Conservation (phyloP, 1,139 yeast species). For the Candida sp. region DNA sequence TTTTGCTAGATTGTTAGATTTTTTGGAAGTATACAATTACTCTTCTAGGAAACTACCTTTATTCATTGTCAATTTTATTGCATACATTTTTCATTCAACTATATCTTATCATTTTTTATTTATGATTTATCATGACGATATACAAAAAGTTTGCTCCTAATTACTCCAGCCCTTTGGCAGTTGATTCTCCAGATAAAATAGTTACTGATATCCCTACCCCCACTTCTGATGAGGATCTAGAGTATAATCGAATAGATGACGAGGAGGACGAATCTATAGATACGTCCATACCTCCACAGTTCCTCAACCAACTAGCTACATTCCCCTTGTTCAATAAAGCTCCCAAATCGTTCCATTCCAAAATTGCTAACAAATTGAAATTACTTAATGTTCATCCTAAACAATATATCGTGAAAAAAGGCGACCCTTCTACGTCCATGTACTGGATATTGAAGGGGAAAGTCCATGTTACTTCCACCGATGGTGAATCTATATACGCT, state of each 20-base stretch:
- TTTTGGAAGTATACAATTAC: too few species aligned
- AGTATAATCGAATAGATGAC: conserved; percentile 5
- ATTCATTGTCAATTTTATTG: too few species aligned
- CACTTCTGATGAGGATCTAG: conserved; percentile 3
- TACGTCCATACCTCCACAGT: conserved; percentile 43
- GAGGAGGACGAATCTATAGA: conserved; percentile 2
- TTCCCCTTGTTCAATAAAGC: conserved; percentile 66
- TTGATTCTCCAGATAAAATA: background rate
- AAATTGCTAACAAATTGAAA: conserved; percentile 55
- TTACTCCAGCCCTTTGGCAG: background rate
- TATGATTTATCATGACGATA: background rate
- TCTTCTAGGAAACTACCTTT: too few species aligned
- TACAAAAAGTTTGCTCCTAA: conserved; percentile 3
- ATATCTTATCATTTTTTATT: background rate
- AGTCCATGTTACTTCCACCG: conserved; percentile 70
- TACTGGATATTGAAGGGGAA: conserved; percentile 77
- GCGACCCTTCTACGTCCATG: conserved; percentile 74
- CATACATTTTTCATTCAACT: background rate
- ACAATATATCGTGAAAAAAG: conserved; percentile 63
- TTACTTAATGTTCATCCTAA: conserved; percentile 63
- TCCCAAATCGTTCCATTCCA: conserved; percentile 59
- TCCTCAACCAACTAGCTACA: conserved; percentile 48
- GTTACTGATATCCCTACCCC: background rate
- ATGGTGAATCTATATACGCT: conserved; percentile 72
- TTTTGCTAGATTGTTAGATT: too few species aligned